These are phyloP conservation scores for Penicillium concentricum DNA, from an alignment of 2,329 filamentous ascomycete species.

Conservation along the genomic window DNA sequence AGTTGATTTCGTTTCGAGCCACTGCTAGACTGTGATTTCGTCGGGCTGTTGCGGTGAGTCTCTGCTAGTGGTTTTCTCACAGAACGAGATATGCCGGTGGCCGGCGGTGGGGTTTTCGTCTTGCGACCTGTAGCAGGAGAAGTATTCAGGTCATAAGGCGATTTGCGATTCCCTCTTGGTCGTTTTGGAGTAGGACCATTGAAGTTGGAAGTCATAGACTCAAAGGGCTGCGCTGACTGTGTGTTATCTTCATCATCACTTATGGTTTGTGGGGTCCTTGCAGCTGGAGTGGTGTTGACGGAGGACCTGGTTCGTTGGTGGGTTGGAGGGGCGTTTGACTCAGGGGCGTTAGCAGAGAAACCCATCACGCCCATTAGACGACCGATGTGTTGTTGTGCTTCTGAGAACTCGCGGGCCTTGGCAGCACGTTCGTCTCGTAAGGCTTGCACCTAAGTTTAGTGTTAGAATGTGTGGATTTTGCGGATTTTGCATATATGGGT, in stretches of 20 bases:
- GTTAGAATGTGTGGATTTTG: background rate
- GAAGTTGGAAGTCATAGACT: conserved; percentile 15
- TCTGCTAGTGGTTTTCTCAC: conserved; percentile 26
- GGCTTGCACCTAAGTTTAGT: conserved; percentile 30
- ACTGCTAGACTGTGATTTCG: conserved; percentile 18
- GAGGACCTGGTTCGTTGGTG: conserved; percentile 18
- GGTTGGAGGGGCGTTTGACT: conserved; percentile 15
- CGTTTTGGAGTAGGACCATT: conserved; percentile 30
- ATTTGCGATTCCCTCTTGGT: conserved; percentile 22
- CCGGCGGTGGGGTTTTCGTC: conserved; percentile 5
- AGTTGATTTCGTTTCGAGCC: conserved; percentile 11
- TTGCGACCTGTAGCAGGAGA: conserved; percentile 3
- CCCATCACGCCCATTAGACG: conserved; percentile 42
- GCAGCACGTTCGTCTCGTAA: conserved; percentile 36
- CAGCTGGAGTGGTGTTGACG: conserved; percentile 7
- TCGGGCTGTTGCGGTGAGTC: conserved; percentile 28
- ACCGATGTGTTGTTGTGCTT: conserved; percentile 41
- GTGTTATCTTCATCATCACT: conserved; percentile 18
- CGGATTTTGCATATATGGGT: background rate
- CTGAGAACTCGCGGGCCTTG: conserved; percentile 41
- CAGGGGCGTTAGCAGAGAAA: conserved; percentile 26
- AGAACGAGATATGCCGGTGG: conserved; percentile 1
- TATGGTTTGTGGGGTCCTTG: conserved; percentile 15
- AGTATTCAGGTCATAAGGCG: background rate
- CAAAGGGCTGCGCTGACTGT: conserved; percentile 24